phyloP scores from a whole-genome alignment of 73 alveolate species.

The Symbiodinium natans region DNA sequence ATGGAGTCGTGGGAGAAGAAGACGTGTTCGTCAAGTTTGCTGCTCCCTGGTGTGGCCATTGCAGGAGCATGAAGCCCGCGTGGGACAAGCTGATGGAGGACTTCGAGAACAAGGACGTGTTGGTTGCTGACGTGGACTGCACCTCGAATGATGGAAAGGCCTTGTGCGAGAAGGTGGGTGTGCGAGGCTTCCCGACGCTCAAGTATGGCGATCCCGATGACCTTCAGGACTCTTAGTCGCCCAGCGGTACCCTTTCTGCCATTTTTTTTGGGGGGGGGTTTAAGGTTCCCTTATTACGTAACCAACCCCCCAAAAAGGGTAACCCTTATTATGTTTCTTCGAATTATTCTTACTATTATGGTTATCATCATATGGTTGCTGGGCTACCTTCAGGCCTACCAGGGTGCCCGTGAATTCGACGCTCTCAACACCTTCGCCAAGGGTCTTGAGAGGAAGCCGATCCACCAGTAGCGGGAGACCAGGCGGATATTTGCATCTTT shows the following conservation, averaged over 20 bases:
- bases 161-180: neutral
- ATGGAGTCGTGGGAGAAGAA: too few relatives aligned
- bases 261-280: too few relatives aligned
- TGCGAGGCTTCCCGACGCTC: conserved; percentile 32
- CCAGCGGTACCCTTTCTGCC: too few relatives aligned
- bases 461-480: neutral
- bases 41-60: conserved; percentile 10
- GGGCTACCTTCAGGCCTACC: conserved; percentile 68
- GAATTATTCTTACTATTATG: too few relatives aligned
- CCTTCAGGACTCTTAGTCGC: conserved; percentile 54
- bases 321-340: too few relatives aligned
- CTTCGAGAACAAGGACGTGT: neutral
- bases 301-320: too few relatives aligned
- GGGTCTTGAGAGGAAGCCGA: conserved; percentile 72
- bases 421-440: conserved; percentile 40
- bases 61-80: neutral
- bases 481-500: too few relatives aligned
- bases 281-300: too few relatives aligned
- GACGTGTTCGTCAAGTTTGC: neutral
- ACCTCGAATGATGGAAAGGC: neutral
- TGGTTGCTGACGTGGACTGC: conserved; percentile 7
- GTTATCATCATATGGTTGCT: too few relatives aligned
- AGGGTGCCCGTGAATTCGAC: conserved; percentile 33
- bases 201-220: conserved; percentile 47
- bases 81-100: conserved; percentile 5